Base-by-base conservation (phyloP, 345 rosid species). In the Salix caprea region DNA sequence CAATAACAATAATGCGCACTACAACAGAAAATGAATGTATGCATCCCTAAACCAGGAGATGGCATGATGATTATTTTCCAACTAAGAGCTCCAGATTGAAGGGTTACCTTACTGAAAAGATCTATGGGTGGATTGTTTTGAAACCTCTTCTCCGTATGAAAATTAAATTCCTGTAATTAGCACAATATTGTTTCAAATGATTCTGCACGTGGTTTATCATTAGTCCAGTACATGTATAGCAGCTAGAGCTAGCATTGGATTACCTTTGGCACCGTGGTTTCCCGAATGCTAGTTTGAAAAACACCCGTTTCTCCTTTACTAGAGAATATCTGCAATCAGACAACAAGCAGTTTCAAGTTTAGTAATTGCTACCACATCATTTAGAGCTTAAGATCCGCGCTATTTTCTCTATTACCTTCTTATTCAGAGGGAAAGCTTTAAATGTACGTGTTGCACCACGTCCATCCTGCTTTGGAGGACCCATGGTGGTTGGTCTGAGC, bases 191-290 rank as follows among this genome's bases (percentile, higher is more conserved):
- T 67, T 52, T 15, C 73, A 78, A 46, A 40, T 10, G 52, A 50
- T 50, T 50, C 79, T 61, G 69, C 54, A 39, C 79, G 56, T 60
- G 70, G 74, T 39, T 75, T 30, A 74, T 68, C 30, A 11, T 18
- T 26, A 23, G 0, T 56, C 26, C n/a, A 18, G 40, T 36, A 67
- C 56, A 52, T 28, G 69, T 28, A 50, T 21, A 65, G 72, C 67
- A 67, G 60, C 9, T 42, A 71, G 68, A 40, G 39, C 64, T 36
- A 70, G 36, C 69, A 2, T 56, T 39, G 67, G n/a, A 77, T 48
- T 89, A 96, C 99, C 91, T 82, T 77, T 65, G 97, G 97, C 65
- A 90, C 90, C 12, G 96, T 91, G 40, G 88, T 84, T 84, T 94
- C 97, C 71, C 85, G 85, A 86, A 92, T 93, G 88, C 75, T 84